phyloP scores from a whole-genome alignment of 805 yeast species.

The Candida ulmi region DNA sequence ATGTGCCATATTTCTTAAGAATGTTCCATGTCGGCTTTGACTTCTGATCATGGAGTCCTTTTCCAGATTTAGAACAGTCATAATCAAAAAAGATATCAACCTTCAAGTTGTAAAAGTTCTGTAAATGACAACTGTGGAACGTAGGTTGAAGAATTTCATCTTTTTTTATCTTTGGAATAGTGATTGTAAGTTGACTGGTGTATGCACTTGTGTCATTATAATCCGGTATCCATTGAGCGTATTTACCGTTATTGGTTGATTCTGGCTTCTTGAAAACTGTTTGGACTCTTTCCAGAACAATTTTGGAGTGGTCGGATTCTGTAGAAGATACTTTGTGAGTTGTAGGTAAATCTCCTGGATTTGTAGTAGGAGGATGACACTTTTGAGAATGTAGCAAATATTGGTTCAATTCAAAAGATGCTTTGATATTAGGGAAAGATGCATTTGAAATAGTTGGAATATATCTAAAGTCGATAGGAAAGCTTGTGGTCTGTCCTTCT shows the following conservation, averaged over 20 bases:
- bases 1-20: too few relatives aligned
- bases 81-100: slow-evolving; percentile 3
- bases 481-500: not conserved
- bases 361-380: slow-evolving; percentile 6
- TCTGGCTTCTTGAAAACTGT: slow-evolving; percentile 1
- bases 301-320: not conserved
- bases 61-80: too few relatives aligned
- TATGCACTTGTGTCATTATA: slow-evolving; percentile 6
- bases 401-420: slow-evolving; percentile 5
- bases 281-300: slow-evolving; percentile 9
- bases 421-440: slow-evolving; percentile 1
- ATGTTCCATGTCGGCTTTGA: too few relatives aligned
- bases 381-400: slow-evolving; percentile 10
- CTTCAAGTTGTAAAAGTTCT: slow-evolving; percentile 14
- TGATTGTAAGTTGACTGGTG: slow-evolving; percentile 4
- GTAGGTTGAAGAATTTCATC: slow-evolving; percentile 10
- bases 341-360: not conserved
- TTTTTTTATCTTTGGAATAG: slow-evolving; percentile 5
- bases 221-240: slow-evolving; percentile 15
- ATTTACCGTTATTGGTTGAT: not conserved
- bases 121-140: slow-evolving; percentile 18
- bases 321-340: not conserved
- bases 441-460: slow-evolving; percentile 2
- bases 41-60: too few relatives aligned
- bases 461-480: slow-evolving; percentile 9